A percentile compares a stretch with the other conserved stretches of the same genome.
Evolutionary conservation across 768 basidiomycete species (phyloP).

Genomic region (Podaxis rugospora): DNA sequence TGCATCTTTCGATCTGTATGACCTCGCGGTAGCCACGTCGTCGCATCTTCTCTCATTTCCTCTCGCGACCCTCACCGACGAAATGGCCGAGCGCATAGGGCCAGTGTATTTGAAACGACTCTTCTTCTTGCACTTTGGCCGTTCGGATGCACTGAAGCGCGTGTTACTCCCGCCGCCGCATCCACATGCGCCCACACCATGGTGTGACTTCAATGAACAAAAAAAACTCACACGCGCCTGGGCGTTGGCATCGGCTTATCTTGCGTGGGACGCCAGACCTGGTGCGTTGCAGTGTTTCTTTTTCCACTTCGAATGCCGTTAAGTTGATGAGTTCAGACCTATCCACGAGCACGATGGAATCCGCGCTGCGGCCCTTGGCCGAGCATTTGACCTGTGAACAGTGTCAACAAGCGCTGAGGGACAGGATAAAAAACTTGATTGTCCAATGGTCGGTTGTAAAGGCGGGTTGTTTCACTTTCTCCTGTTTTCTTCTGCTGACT

Average conservation of each 20-base stretch:
- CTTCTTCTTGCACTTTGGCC: conserved; percentile 82
- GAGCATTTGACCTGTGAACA: conserved; percentile 67
- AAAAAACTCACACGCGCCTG: conserved; percentile 78
- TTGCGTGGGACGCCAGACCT: conserved; percentile 80
- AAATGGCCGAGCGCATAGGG: conserved; percentile 64
- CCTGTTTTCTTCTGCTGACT: conserved; percentile 7
- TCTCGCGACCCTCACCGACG: conserved; percentile 65
- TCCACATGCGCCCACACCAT: conserved; percentile 64
- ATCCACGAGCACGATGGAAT: conserved; percentile 70
- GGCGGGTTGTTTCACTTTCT: conserved; percentile 31
- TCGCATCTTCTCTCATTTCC: conserved; percentile 71
- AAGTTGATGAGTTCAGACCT: conserved; percentile 43
- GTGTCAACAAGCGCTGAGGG: conserved; percentile 58
- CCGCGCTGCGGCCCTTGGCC: conserved; percentile 62
- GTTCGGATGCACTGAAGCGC: conserved; percentile 77
- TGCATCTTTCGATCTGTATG: conserved; percentile 59
- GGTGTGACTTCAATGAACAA: conserved; percentile 72
- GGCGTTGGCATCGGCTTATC: conserved; percentile 78
- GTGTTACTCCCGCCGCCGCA: conserved; percentile 71
- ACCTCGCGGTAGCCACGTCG: conserved; percentile 72
- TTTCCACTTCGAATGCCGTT: conserved; percentile 7
- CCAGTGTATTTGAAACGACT: conserved; percentile 75
- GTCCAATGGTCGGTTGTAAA: conserved; percentile 80
- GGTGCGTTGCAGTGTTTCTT: conserved; percentile 36
- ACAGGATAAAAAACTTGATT: conserved; percentile 64